A percentile compares a stretch with the other conserved stretches of the same genome.
These are phyloP conservation scores for Alternaria triticina DNA, from an alignment of 2,329 filamentous ascomycete genomes.

Conservation along the genomic window DNA sequence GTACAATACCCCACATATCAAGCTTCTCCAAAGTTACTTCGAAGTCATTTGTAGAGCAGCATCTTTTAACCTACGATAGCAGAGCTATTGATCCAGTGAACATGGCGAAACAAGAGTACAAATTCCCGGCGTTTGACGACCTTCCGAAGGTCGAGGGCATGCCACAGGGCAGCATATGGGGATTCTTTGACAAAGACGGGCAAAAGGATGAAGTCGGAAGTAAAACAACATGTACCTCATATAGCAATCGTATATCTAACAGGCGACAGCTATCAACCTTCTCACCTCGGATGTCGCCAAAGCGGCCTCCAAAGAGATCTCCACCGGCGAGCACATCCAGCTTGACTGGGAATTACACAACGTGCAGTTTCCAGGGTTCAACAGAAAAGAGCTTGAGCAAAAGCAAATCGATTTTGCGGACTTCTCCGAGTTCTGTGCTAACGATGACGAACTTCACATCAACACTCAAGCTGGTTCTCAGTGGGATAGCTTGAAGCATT, in stretches of 20 bases:
- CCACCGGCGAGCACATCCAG: constrained; percentile 58
- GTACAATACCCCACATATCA: not conserved
- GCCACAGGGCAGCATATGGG: constrained; percentile 45
- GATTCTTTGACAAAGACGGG: constrained; percentile 42
- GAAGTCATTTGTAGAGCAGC: not conserved
- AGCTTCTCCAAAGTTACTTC: not conserved
- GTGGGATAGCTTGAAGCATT: constrained; percentile 47
- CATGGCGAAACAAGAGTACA: constrained; percentile 20
- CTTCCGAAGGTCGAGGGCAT: constrained; percentile 39
- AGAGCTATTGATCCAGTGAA: not conserved
- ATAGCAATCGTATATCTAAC: constrained; percentile 27
- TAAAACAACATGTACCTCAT: constrained; percentile 28
- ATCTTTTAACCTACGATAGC: not conserved
- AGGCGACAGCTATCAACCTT: constrained; percentile 35
- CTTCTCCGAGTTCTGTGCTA: constrained; percentile 27
- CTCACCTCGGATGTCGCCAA: constrained; percentile 61
- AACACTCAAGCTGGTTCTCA: constrained; percentile 45
- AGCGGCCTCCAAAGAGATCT: constrained; percentile 59
- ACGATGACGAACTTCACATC: constrained; percentile 43
- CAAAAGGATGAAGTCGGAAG: constrained; percentile 61
- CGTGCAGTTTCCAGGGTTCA: constrained; percentile 62
- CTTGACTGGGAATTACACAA: constrained; percentile 64
- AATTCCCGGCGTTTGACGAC: constrained; percentile 43
- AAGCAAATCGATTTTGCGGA: constrained; percentile 56
- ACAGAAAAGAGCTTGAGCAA: constrained; percentile 59